phyloP scores from a whole-genome alignment of 306 rosid genomes.

The Vigna reflexopilosa region DNA sequence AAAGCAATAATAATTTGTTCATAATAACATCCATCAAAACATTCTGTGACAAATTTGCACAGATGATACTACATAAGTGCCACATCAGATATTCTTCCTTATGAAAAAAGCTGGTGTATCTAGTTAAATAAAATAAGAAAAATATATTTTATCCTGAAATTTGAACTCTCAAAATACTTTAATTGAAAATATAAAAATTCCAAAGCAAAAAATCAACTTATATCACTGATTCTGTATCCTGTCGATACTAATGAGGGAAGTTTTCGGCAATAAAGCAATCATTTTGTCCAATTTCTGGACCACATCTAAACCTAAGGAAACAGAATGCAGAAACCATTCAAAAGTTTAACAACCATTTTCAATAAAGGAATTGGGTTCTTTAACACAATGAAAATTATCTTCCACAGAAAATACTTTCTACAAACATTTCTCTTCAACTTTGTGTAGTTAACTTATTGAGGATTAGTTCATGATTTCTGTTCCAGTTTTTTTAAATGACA shows the following conservation, averaged over 20 bases:
- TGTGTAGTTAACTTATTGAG: constrained; percentile 29
- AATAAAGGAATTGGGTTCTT: background rate
- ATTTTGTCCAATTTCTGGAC: background rate
- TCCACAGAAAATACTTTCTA: background rate
- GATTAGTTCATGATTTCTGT: constrained; percentile 15
- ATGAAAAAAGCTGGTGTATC: background rate
- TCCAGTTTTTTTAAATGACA: background rate
- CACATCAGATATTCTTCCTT: background rate
- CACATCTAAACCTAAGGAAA: constrained; percentile 7
- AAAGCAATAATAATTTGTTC: background rate
- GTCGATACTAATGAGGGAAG: background rate
- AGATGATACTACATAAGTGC: background rate
- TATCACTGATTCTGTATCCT: background rate
- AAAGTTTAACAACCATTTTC: constrained; percentile 4
- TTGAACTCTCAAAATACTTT: background rate
- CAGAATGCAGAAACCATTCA: background rate
- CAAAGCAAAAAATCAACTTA: background rate
- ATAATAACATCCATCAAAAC: background rate
- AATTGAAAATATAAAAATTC: background rate
- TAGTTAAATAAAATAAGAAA: background rate
- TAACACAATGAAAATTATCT: constrained; percentile 19
- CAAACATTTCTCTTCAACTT: constrained; percentile 25
- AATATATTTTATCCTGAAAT: background rate
- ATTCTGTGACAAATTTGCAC: background rate
- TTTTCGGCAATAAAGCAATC: background rate